Evolutionary conservation across 441 rosid species (phyloP), one percentile per base, ranked within the genome.

Genomic region (Dalechampia spathulata): DNA sequence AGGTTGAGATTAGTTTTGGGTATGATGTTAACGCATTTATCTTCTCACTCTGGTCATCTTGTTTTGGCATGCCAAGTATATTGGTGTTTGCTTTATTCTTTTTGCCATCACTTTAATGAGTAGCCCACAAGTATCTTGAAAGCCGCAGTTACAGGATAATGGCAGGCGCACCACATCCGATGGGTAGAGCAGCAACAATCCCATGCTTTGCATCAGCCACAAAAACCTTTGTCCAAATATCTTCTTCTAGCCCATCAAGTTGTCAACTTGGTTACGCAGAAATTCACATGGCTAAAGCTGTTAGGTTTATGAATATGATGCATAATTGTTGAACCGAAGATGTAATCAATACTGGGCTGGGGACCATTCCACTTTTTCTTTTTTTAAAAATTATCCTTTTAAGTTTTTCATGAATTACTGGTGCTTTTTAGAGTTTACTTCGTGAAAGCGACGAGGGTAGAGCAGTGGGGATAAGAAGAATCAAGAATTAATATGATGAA

Each of bases 261-360:
- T 26, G 67, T 48, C 67, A 65, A 68, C 47, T 56, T 62, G 58
- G 14, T 34, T 44, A 34, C 22, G 34, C 39, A 32, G 23, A 23
- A 25, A 14, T 21, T 52, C 66, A 45, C 47, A 54, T 37, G 51
- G 52, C 52, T 9, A 4, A 41, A 20, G 9, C 19, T 57, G 39
- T 44, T 48, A 55, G 55, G 50, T 55, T 44, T 30, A 28, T 30
- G 34, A 3, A 3, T 30, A 8, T 39, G 53, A 49, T 55, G 27
- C 16, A 10, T 28, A 42, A 37, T 27, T 11, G 38, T 42, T 42
- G 40, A 56, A 13, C 41, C 51, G 46, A 52, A 55, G 2, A 15
- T 37, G 9, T 16, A 9, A 41, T 17, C 2, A 13, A 11, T 28
- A 20, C 28, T 47, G n/a, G 16, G 48, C 11, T 50, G 42, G 17